A percentile compares a stretch with the other conserved stretches of the same genome.
phyloP scores from a whole-genome alignment of 305 asterid genomes.

The Fraxinus floribunda region DNA sequence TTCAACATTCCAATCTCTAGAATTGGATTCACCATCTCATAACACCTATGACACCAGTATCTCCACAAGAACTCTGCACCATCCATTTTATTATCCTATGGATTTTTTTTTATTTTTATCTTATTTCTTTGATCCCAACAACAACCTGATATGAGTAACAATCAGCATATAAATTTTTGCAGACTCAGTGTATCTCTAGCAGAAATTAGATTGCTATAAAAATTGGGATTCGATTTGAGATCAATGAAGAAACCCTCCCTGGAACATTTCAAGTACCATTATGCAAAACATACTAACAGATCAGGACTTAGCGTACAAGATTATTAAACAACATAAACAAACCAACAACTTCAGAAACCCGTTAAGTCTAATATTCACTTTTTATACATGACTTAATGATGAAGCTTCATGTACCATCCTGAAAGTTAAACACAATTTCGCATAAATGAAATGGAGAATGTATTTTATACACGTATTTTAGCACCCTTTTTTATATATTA shows the following conservation, averaged over 20 bases:
- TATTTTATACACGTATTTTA: background rate
- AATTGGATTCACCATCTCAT: conserved; percentile 7
- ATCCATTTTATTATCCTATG: background rate
- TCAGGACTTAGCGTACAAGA: background rate
- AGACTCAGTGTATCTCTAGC: background rate
- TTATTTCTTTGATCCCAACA: background rate
- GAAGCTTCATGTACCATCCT: background rate
- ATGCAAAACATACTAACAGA: background rate
- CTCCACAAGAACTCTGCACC: background rate
- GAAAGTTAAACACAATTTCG: background rate
- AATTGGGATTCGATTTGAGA: background rate
- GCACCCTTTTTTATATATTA: background rate
- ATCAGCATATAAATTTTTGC: background rate
- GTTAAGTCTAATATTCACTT: background rate
- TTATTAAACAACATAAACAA: background rate
- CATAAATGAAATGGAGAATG: background rate
- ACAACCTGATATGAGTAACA: conserved; percentile 2
- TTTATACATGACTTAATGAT: background rate
- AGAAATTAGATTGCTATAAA: background rate
- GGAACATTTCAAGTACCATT: background rate
- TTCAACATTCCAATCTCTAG: background rate
- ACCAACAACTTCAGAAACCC: background rate
- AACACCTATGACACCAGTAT: conserved; percentile 11
- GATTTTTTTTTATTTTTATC: background rate
- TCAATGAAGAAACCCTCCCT: background rate